These are phyloP conservation scores for Gymnopus androsaceus DNA, from an alignment of 1,284 basidiomycete species.

Conservation along the genomic window DNA sequence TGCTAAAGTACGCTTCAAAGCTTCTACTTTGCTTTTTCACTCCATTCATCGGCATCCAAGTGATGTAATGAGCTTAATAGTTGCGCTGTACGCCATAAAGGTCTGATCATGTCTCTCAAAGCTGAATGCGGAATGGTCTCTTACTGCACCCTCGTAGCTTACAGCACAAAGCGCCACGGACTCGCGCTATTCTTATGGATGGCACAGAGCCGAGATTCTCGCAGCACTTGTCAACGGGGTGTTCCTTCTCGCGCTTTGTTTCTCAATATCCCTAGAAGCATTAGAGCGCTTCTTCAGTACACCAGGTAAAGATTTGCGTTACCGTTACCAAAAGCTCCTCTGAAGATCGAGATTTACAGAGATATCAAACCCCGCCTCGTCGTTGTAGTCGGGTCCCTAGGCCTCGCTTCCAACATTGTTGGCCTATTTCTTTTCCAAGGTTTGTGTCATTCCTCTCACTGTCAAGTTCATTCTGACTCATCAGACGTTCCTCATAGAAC, in stretches of 20 bases:
- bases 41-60: slow-evolving; percentile 41
- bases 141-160: background rate
- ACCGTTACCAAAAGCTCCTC: slow-evolving; percentile 10
- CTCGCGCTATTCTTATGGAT: slow-evolving; percentile 87
- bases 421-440: slow-evolving; percentile 96
- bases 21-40: slow-evolving; percentile 1
- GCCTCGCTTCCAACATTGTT: slow-evolving; percentile 89
- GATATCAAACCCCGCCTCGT: slow-evolving; percentile 88
- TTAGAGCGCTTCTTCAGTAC: slow-evolving; percentile 86
- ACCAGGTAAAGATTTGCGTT: slow-evolving; percentile 56
- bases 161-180: slow-evolving; percentile 43
- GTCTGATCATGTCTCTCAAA: slow-evolving; percentile 37
- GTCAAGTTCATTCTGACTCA: slow-evolving; percentile 10
- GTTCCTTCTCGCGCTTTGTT: slow-evolving; percentile 90
- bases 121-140: background rate
- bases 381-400: slow-evolving; percentile 88
- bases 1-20: slow-evolving; percentile 78
- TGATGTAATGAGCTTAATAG: slow-evolving; percentile 92
- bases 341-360: slow-evolving; percentile 49
- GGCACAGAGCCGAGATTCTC: slow-evolving; percentile 99
- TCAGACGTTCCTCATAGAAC: slow-evolving; percentile 49
- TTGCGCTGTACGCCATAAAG: slow-evolving; percentile 97
- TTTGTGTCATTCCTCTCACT: slow-evolving; percentile 34
- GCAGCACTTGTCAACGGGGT: slow-evolving; percentile 95
- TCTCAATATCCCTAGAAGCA: slow-evolving; percentile 94